Percentiles rank a stretch among this genome's conserved stretches.
These are phyloP conservation scores for Talaromyces proteolyticus DNA, from an alignment of 495 filamentous ascomycete species.

Conservation along the genomic window DNA sequence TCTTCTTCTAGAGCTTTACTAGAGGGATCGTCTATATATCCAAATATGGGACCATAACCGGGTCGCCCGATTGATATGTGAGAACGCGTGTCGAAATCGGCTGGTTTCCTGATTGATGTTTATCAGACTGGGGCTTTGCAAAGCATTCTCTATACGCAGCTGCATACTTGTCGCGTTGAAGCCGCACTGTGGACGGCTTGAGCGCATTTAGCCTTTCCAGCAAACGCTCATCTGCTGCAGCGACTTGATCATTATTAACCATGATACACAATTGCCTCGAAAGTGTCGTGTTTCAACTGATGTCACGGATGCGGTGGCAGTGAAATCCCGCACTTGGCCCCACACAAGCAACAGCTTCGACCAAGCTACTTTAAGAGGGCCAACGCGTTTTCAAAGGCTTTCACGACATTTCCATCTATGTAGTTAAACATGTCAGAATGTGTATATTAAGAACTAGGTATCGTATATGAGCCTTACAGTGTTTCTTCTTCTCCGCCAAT, in stretches of 20 bases:
- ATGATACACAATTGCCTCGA: too few relatives aligned
- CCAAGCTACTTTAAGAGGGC: conserved; percentile 50
- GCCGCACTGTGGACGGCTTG: conserved; percentile 6
- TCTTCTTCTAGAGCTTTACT: background rate
- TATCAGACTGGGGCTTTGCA: background rate
- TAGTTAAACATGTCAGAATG: conserved; percentile 7
- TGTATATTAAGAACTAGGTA: background rate
- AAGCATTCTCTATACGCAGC: background rate
- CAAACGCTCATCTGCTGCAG: conserved; percentile 5
- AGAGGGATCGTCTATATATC: background rate
- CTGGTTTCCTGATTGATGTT: background rate
- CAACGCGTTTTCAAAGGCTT: conserved; percentile 74
- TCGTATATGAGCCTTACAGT: conserved; percentile 55
- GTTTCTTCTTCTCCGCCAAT: conserved; percentile 64
- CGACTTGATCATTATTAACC: background rate
- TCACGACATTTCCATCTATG: conserved; percentile 67
- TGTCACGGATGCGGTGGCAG: too few relatives aligned
- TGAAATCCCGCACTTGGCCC: background rate
- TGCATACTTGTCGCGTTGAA: conserved; percentile 3
- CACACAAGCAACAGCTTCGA: conserved; percentile 16
- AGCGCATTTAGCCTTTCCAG: conserved; percentile 8
- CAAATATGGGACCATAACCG: background rate
- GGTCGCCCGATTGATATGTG: background rate
- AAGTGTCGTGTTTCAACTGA: too few relatives aligned
- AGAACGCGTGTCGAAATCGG: background rate